Percentiles rank a stretch among this genome's conserved stretches.
phyloP scores from a whole-genome alignment of 495 filamentous ascomycete genomes.

The Penicillium herquei region DNA sequence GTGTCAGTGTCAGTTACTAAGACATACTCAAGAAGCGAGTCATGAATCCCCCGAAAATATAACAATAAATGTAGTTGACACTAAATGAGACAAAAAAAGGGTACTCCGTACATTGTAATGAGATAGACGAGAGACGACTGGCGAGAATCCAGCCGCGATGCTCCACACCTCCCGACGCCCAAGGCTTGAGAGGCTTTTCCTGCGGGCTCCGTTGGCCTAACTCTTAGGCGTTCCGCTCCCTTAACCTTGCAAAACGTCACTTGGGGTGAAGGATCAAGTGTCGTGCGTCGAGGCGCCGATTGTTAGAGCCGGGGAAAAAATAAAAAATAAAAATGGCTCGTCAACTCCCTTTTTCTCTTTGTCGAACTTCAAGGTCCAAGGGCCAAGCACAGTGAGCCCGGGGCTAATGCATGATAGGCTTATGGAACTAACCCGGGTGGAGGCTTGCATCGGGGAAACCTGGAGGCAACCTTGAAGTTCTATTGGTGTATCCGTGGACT shows the following conservation, averaged over 20 bases:
- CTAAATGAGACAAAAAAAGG: too few relatives aligned
- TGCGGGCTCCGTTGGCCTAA: too few relatives aligned
- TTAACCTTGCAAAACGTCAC: not conserved
- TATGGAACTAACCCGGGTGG: slow-evolving; percentile 14
- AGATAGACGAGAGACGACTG: too few relatives aligned
- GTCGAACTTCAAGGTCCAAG: not conserved
- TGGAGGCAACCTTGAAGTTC: slow-evolving; percentile 1
- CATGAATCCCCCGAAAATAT: too few relatives aligned
- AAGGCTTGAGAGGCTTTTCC: too few relatives aligned
- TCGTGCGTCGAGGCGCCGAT: slow-evolving; percentile 12
- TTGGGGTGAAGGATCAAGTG: not conserved
- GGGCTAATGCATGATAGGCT: slow-evolving; percentile 1
- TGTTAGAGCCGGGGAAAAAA: slow-evolving; percentile 3
- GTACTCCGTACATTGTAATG: too few relatives aligned
- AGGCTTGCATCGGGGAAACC: slow-evolving; percentile 22
- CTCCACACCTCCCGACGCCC: too few relatives aligned
- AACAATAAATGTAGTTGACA: too few relatives aligned
- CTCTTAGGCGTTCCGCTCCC: too few relatives aligned
- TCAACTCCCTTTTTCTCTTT: not conserved
- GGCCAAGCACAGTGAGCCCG: not conserved
- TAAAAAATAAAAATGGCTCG: not conserved
- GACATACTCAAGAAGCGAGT: too few relatives aligned
- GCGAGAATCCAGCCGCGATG: too few relatives aligned
- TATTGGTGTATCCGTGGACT: slow-evolving; percentile 3
- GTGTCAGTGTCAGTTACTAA: too few relatives aligned